Evolutionary conservation across 352 stramenopile genomes (phyloP), one percentile per base, ranked within the genome.

Genomic region (Aphanomyces stellatus): DNA sequence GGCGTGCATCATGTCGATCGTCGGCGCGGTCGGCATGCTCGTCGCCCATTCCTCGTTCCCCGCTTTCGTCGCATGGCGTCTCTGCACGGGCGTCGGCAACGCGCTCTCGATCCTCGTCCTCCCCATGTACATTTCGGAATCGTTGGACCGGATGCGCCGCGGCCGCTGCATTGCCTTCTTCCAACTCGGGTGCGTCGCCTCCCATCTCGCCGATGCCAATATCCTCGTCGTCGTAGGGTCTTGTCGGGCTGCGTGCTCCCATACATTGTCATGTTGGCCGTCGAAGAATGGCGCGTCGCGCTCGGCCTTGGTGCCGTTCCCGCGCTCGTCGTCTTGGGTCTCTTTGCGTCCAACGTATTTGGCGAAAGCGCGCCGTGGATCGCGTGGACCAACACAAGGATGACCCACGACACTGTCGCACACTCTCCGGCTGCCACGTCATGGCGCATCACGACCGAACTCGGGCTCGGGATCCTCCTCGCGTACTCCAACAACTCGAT

Each of bases 51-150:
- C 33, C 6, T 40, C 11, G 7, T 51, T 64, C 51, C 60, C 85
- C 61, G 76, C 73, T 53, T 87, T 81, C 22, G 13, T 79, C 8
- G 75, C 81, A 0, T 92, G 81, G 82, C 75, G 85, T 27, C 73
- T 94, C 30, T 83, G 77, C 69, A 79, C 81, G 1, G 85, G 85
- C 53, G 75, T 94, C 19, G 83, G 85, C 62, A 94, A 94, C 30
- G 85, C 83, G 1, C 71, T 94, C 64, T 94, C 83, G 15, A 94
- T 94, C 42, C 65, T 94, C 35, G 70, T 94, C 37, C 72, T 94
- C n/a, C 85, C 85, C 35, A 94, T 94, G 85, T 95, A 93, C 74
- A 93, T 93, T 34, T 91, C 84, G 53, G 86, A 94, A 62, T 90
- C 80, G 48, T 79, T 92, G 19, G 76, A 88, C 61, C 75, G 81